Conservation (phyloP, 1,139 yeast species). For the Komagataea norvegica region DNA sequence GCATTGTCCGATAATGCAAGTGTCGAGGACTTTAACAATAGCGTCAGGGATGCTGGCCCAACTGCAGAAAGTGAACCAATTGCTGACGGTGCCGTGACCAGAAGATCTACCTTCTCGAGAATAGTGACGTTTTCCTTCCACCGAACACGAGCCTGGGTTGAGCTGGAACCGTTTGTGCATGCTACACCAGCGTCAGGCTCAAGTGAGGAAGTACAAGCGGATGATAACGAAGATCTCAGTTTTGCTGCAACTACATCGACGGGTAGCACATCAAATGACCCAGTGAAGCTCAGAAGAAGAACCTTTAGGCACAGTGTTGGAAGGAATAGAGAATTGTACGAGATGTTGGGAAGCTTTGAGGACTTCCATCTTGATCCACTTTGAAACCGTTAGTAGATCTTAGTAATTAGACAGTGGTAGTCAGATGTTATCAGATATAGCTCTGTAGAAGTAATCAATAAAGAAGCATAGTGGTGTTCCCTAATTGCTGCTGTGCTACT, state of each 20-base stretch:
- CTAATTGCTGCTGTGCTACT: too few relatives aligned
- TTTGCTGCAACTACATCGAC: constrained; percentile 5
- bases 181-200: background rate
- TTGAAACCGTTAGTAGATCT: too few relatives aligned
- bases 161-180: background rate
- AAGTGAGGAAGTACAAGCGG: background rate
- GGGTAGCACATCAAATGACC: constrained; percentile 4
- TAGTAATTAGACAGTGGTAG: too few relatives aligned
- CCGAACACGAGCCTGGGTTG: constrained; percentile 3
- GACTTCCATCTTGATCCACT: constrained; percentile 8
- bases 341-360: constrained; percentile 15
- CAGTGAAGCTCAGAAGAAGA: constrained; percentile 8
- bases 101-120: constrained; percentile 4
- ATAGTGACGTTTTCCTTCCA: constrained; percentile 7
- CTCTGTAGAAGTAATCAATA: too few relatives aligned
- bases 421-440: too few relatives aligned
- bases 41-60: background rate
- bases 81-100: background rate
- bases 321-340: constrained; percentile 10
- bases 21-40: too few relatives aligned
- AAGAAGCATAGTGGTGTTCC: too few relatives aligned
- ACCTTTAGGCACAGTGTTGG: constrained; percentile 7
- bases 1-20: too few relatives aligned
- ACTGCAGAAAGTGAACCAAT: background rate
- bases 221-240: too few relatives aligned